Base-by-base conservation (phyloP, 768 basidiomycete genomes). In the Sarcomyxa edulis region DNA sequence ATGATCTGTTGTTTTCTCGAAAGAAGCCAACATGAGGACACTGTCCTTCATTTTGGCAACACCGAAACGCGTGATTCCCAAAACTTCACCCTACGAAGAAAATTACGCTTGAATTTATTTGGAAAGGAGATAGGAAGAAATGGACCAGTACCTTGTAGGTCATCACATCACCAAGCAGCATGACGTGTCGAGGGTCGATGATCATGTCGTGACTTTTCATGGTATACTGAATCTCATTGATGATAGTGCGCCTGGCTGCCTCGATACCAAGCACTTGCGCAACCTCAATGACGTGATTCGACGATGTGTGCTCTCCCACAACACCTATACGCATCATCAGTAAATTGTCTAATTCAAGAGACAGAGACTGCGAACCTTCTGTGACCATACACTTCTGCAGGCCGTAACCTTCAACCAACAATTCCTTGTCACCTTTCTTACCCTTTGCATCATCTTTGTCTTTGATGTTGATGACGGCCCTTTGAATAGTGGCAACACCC, bases 41-140 rank as follows among this genome's bases (percentile, higher is more conserved):
- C 90, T 92, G 61, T 99, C 96, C 61, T 98, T 98, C 92, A 98
- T 98, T 68, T 97, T 97, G 6, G 94, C 90, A 18, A 99, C 95
- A 55, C 96, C 96, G 61, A 98, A 98, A 21, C 96, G 87, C 6
- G 96, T 99, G 59, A 99, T 98, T 31, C 96, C 96, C 36, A 99
- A 66, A 1, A 98, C 93, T 58, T 98, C 95, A 29, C 96, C 96
- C 89, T 94, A 55, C 14, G 7, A 19, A 21, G 42, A 9, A 28
- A 21, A 15, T 36, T 31, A 27, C 24, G 18, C 32, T 27, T 7
- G 23, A 7, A 16, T 26, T 1, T 16, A 15, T 15, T 7, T 3
- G 29, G 7, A 16, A 32, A 1, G 3, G 10, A n/a, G 25, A 15
- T 20, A 12, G 14, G 14, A 14, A 14, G 20, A 11, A 21, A 20